A percentile compares a stretch with the other conserved stretches of the same genome.
phyloP scores from a whole-genome alignment of 2,329 filamentous ascomycete species.

The Calycina marina region DNA sequence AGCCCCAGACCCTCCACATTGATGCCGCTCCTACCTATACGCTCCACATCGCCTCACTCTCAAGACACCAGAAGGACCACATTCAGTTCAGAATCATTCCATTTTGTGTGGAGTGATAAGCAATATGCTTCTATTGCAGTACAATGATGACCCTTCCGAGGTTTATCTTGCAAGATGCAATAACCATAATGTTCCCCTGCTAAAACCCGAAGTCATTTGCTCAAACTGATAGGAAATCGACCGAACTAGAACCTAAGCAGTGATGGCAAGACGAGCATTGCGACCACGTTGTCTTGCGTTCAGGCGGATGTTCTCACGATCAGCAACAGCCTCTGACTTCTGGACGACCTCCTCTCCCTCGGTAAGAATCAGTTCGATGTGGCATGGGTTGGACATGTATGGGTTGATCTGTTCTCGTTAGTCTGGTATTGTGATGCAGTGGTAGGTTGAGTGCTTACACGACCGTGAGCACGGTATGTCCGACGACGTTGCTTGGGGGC shows the following conservation, averaged over 20 bases:
- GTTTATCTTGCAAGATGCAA: constrained; percentile 10
- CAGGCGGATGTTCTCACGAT: constrained; percentile 54
- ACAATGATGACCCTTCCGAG: too few species aligned
- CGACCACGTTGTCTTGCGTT: constrained; percentile 84
- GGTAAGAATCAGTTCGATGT: constrained; percentile 99
- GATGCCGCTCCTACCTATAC: too few species aligned
- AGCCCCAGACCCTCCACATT: too few species aligned
- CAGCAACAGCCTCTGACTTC: constrained; percentile 62
- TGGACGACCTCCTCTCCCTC: constrained; percentile 92
- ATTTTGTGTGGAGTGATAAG: constrained; percentile 15
- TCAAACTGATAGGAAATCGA: constrained; percentile 12
- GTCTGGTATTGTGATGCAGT: constrained; percentile 8
- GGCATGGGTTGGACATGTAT: constrained; percentile 99
- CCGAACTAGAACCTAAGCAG: constrained; percentile 35
- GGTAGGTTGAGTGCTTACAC: constrained; percentile 80
- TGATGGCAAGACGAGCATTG: constrained; percentile 48
- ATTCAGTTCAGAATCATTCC: constrained; percentile 3
- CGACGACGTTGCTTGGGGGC: constrained; percentile 97
- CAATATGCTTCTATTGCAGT: constrained; percentile 20
- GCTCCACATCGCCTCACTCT: too few species aligned
- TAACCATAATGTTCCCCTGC: constrained; percentile 13
- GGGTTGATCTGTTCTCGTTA: constrained; percentile 91
- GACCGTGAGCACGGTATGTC: constrained; percentile 99
- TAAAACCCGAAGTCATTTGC: constrained; percentile 19
- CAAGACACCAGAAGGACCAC: too few species aligned